Evolutionary conservation across 129 eudicot genomes (phyloP), one percentile per base, ranked within the genome.

Genomic region (Arctium minus): DNA sequence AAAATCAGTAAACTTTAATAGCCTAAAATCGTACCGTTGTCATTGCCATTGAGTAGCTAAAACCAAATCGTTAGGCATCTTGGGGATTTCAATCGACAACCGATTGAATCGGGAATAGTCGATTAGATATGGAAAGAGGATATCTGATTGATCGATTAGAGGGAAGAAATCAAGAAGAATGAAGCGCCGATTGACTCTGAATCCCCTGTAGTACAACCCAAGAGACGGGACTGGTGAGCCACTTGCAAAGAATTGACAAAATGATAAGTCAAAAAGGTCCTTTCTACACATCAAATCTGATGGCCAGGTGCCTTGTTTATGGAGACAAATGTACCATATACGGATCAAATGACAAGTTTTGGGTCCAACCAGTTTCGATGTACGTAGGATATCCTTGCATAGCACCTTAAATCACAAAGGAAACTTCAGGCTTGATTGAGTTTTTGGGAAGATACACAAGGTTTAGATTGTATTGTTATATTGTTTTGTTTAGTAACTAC

Each of bases 191-290:
- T 22, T 22, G 0, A 22, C 27, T 22, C 27, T 22, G 27, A 22
- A 22, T 22, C 27, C 27, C 27, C 27, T 22, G 0, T 22, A 22
- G 27, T 22, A 22, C 27, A 0, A 0, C 27, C 27, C 27, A 22
- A 22, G 27, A 22, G 27, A 22, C 27, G 27, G 27, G 27, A 32
- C 48, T 74, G 30, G 12, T 64, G 70, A 74, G 80, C 85, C 85
- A 65, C 76, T 67, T 11, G 75, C 70, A 82, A 56, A 82, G 70
- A 67, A 67, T 75, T 82, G 85, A 75, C 85, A 82, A 38, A 42
- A 32, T 67, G 75, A 39, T 74, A 17, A 69, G 76, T 75, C 48
- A 74, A 75, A 40, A 40, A 64, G 70, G 85, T 75, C 85, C 29
- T 67, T 75, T 74, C 67, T 2, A 6, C 27, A 82, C 75, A 82